phyloP scores from a whole-genome alignment of 768 basidiomycete species.

The Multifurca ochricompacta region DNA sequence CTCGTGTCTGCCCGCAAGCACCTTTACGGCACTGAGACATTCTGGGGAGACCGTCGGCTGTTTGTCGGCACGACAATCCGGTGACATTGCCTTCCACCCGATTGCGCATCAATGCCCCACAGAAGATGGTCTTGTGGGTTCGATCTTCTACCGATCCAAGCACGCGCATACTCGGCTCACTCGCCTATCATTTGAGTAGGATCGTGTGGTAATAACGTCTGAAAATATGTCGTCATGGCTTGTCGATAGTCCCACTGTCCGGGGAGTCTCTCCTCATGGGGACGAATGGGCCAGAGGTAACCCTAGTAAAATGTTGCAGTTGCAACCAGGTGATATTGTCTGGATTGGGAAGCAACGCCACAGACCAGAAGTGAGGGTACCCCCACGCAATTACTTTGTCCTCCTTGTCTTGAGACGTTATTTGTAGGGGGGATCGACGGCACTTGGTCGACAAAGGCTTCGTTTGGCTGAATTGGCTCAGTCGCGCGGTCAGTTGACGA shows the following conservation, averaged over 20 bases:
- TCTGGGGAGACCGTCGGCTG: conserved; percentile 28
- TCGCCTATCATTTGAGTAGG: conserved; percentile 29
- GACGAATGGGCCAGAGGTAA: not conserved
- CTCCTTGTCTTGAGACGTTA: conserved; percentile 3
- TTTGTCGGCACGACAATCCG: conserved; percentile 28
- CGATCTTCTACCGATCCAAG: not conserved
- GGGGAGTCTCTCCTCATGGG: not conserved
- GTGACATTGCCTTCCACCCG: conserved; percentile 30
- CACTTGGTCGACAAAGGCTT: conserved; percentile 63
- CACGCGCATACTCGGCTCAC: not conserved
- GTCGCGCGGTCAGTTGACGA: conserved; percentile 42
- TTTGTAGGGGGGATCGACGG: conserved; percentile 78
- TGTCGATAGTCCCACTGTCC: conserved; percentile 28
- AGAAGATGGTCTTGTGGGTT: conserved; percentile 29
- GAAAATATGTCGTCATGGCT: conserved; percentile 43
- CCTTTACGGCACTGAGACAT: conserved; percentile 23
- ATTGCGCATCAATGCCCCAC: conserved; percentile 33
- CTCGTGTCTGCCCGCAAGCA: conserved; percentile 26
- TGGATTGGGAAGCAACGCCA: conserved; percentile 12
- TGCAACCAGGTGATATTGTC: conserved; percentile 18
- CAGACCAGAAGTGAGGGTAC: conserved; percentile 10
- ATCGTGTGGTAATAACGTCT: conserved; percentile 42
- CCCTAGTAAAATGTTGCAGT: not conserved
- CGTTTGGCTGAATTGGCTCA: conserved; percentile 62
- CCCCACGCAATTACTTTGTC: not conserved